Conservation (phyloP, 1,139 yeast species). For the Suhomyces yuchorum region DNA sequence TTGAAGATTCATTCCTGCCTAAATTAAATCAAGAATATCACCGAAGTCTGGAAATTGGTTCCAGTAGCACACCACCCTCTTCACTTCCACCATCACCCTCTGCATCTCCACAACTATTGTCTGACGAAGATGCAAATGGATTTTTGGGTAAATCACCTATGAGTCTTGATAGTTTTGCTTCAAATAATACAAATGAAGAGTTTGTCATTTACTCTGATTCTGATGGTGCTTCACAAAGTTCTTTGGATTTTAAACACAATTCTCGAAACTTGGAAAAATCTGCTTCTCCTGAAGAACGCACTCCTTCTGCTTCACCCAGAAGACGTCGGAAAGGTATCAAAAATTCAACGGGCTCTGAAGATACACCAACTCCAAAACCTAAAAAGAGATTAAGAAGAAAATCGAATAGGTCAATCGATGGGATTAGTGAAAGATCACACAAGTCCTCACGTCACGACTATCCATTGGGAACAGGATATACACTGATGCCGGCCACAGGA, state of each 20-base stretch:
- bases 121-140: conserved; percentile 7
- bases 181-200: conserved; percentile 30
- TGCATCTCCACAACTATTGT: conserved; percentile 6
- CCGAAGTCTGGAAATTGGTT: conserved; percentile 1
- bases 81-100: conserved; percentile 10
- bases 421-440: conserved; percentile 26
- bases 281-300: background rate
- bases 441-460: conserved; percentile 21
- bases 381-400: conserved; percentile 34
- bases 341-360: conserved; percentile 4
- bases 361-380: conserved; percentile 25
- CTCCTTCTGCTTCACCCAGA: conserved; percentile 12
- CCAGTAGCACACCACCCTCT: conserved; percentile 2
- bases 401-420: conserved; percentile 31
- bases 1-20: background rate
- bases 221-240: conserved; percentile 41
- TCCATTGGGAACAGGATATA: conserved; percentile 39
- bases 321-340: conserved; percentile 10
- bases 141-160: conserved; percentile 10
- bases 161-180: conserved; percentile 28
- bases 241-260: conserved; percentile 19
- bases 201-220: conserved; percentile 43
- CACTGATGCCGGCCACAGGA: conserved; percentile 60
- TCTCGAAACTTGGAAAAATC: background rate
- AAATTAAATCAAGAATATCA: background rate